Percentiles rank a stretch among this genome's conserved stretches.
Conservation (phyloP, 306 rosid species). For the Trichosanthes cucumerina region DNA sequence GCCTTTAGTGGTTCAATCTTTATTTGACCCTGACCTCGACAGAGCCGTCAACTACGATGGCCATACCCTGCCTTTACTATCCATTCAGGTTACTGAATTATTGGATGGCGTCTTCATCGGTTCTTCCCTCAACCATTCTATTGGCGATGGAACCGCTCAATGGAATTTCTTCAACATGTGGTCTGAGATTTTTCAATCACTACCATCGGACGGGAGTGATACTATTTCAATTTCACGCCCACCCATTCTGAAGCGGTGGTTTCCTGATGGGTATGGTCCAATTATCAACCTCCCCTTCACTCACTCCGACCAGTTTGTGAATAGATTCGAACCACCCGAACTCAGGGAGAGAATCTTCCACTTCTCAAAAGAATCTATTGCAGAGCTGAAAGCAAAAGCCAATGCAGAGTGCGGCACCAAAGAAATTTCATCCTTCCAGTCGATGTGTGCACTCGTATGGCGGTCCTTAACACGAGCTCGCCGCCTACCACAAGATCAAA, state of each 20-base stretch:
- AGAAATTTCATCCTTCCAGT: conserved; percentile 43
- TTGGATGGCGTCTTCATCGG: conserved; percentile 56
- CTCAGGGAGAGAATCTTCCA: conserved; percentile 49
- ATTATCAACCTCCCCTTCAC: conserved; percentile 37
- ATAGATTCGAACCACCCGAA: conserved; percentile 23
- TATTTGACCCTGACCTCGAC: conserved; percentile 49
- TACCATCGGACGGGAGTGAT: neutral
- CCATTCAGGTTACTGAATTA: conserved; percentile 45
- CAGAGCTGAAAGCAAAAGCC: conserved; percentile 45
- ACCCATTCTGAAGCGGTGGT: conserved; percentile 38
- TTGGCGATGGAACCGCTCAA: conserved; percentile 33
- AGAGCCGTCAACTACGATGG: conserved; percentile 45
- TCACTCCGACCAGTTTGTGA: conserved; percentile 27
- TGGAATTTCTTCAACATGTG: conserved; percentile 54
- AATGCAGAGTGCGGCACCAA: conserved; percentile 25
- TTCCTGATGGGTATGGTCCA: conserved; percentile 32
- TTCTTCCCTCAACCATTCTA: conserved; percentile 37
- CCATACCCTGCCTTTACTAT: conserved; percentile 35
- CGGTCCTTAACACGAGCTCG: neutral
- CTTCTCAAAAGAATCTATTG: conserved; percentile 35
- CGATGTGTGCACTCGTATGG: conserved; percentile 52
- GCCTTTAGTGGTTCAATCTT: conserved; percentile 36
- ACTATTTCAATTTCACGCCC: conserved; percentile 11
- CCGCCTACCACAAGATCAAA: neutral
- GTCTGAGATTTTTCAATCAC: conserved; percentile 45